Conservation (phyloP, 2,329 filamentous ascomycete genomes). For the Ophiostoma triangulosporum region DNA sequence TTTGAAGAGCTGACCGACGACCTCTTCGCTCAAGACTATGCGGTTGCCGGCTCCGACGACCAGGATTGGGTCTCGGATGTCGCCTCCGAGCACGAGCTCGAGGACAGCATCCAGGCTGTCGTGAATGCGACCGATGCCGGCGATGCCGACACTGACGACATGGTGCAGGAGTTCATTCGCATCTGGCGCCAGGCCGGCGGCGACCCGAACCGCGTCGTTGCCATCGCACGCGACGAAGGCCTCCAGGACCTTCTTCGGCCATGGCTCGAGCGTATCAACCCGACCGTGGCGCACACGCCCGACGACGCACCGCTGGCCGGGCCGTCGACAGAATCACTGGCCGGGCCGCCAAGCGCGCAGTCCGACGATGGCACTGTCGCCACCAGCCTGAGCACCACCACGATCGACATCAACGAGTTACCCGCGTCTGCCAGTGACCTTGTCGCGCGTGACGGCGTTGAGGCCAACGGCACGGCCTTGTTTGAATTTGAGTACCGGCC, state of each 20-base stretch:
- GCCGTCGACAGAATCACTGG: neutral
- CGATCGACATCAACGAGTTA: neutral
- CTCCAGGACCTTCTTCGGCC: conserved; percentile 44
- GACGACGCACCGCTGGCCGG: neutral
- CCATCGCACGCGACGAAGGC: conserved; percentile 47
- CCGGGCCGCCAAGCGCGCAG: neutral
- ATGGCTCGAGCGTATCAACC: conserved; percentile 41
- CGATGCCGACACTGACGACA: conserved; percentile 7
- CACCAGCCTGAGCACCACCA: neutral
- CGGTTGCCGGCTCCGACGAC: neutral
- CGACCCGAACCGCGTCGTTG: conserved; percentile 42
- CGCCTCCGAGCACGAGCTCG: neutral
- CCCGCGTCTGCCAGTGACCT: neutral
- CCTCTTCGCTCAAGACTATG: neutral
- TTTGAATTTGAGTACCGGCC: conserved; percentile 24
- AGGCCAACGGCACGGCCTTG: neutral
- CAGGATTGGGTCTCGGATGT: neutral
- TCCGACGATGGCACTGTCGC: conserved; percentile 2
- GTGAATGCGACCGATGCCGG: too few relatives aligned
- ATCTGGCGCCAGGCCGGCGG: conserved; percentile 48
- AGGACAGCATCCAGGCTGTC: too few relatives aligned
- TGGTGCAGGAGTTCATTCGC: conserved; percentile 33
- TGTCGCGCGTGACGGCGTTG: neutral
- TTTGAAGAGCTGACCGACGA: neutral
- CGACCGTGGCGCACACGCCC: conserved; percentile 16